Conservation (phyloP, 768 basidiomycete species). For the Chiua virens region DNA sequence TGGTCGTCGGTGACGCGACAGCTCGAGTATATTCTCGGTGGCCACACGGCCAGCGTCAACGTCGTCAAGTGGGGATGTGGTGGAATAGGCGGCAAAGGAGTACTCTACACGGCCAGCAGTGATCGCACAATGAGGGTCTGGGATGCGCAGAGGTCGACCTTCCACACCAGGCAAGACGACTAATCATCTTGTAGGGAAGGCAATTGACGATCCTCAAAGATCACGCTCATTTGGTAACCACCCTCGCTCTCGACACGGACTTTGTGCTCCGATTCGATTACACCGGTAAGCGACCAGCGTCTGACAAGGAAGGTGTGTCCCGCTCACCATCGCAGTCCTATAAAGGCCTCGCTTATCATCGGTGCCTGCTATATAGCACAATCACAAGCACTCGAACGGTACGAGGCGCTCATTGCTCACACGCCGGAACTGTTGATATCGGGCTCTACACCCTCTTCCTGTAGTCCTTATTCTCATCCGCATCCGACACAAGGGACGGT, state of each 20-base stretch:
- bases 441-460: slow-evolving; percentile 95
- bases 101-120: slow-evolving; percentile 93
- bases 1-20: slow-evolving; percentile 78
- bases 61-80: slow-evolving; percentile 97
- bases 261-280: slow-evolving; percentile 94
- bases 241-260: slow-evolving; percentile 92
- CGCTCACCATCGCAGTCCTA: background rate
- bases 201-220: slow-evolving; percentile 85
- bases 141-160: slow-evolving; percentile 78
- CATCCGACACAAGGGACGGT: slow-evolving; percentile 33
- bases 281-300: slow-evolving; percentile 71
- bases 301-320: slow-evolving; percentile 76
- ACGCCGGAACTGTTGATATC: slow-evolving; percentile 86
- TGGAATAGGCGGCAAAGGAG: slow-evolving; percentile 58
- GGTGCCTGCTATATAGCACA: slow-evolving; percentile 55
- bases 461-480: slow-evolving; percentile 77
- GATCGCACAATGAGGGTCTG: slow-evolving; percentile 94
- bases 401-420: slow-evolving; percentile 62
- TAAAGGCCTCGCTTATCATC: background rate
- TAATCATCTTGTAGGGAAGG: slow-evolving; percentile 59
- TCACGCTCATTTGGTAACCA: slow-evolving; percentile 99
- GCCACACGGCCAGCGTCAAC: slow-evolving; percentile 90
- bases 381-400: slow-evolving; percentile 72
- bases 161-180: background rate
- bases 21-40: slow-evolving; percentile 83